These are phyloP conservation scores for Hypoxylon sp. DNA, from an alignment of 2,329 filamentous ascomycete species.

Conservation along the genomic window DNA sequence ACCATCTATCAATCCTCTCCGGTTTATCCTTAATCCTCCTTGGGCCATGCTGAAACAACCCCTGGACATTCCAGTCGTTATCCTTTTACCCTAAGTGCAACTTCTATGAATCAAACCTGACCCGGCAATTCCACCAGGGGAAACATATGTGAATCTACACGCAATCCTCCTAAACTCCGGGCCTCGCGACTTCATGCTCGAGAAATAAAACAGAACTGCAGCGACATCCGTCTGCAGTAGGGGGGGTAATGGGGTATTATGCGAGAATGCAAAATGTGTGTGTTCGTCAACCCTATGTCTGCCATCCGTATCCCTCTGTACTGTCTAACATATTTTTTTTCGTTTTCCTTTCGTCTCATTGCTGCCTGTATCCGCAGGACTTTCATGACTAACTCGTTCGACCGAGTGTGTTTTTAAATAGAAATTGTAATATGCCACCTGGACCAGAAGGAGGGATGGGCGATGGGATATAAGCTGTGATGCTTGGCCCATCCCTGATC, in stretches of 20 bases:
- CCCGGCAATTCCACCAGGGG: conserved; percentile 23
- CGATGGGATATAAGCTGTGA: neutral
- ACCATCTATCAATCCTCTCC: conserved; percentile 21
- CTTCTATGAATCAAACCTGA: conserved; percentile 31
- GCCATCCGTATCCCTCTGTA: conserved; percentile 34
- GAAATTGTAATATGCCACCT: conserved; percentile 22
- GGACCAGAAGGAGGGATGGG: conserved; percentile 1
- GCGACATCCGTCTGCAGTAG: conserved; percentile 16
- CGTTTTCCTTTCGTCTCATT: conserved; percentile 6
- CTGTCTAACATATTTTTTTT: conserved; percentile 37
- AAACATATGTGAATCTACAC: conserved; percentile 25
- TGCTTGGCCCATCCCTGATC: conserved; percentile 12
- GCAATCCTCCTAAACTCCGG: conserved; percentile 40
- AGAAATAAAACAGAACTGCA: conserved; percentile 24
- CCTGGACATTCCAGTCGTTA: conserved; percentile 24
- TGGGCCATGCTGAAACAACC: conserved; percentile 17
- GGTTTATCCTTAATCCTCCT: conserved; percentile 41
- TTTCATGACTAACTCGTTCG: conserved; percentile 7
- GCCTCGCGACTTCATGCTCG: conserved; percentile 35
- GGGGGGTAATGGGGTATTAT: conserved; percentile 43
- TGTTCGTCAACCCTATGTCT: conserved; percentile 33
- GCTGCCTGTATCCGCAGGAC: conserved; percentile 18
- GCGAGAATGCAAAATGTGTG: conserved; percentile 33
- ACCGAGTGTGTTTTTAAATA: conserved; percentile 11
- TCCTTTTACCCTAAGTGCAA: conserved; percentile 31